These are phyloP conservation scores for Thermothelomyces thermophilus DNA, from an alignment of 2,329 filamentous ascomycete species.

Conservation along the genomic window DNA sequence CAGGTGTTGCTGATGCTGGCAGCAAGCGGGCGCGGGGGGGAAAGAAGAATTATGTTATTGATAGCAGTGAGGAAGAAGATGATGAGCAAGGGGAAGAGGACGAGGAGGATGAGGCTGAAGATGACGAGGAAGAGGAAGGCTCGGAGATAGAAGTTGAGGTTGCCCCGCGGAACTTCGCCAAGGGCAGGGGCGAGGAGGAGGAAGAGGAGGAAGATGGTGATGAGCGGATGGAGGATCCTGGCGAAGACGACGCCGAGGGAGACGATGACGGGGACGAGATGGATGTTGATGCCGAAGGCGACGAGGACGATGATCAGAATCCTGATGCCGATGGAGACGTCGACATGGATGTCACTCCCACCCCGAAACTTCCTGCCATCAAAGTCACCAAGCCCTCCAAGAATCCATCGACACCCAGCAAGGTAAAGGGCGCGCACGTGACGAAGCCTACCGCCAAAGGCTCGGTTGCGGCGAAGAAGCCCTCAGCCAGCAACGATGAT, in stretches of 20 bases:
- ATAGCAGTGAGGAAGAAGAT: conserved; percentile 40
- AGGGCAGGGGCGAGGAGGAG: conserved; percentile 35
- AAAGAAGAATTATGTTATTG: conserved; percentile 56
- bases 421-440: conserved; percentile 26
- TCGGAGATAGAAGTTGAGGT: conserved; percentile 29
- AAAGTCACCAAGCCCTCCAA: conserved; percentile 43
- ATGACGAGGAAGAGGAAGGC: conserved; percentile 36
- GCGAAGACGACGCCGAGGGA: conserved; percentile 25
- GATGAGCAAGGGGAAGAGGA: conserved; percentile 28
- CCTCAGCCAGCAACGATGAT: conserved; percentile 21
- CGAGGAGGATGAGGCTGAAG: conserved; percentile 34
- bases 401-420: conserved; percentile 30
- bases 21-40: conserved; percentile 45
- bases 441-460: conserved; percentile 12
- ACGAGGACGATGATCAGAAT: conserved; percentile 31
- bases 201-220: conserved; percentile 32
- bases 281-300: conserved; percentile 29
- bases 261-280: conserved; percentile 23
- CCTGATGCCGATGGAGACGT: conserved; percentile 46
- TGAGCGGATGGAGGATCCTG: conserved; percentile 16
- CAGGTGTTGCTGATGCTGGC: conserved; percentile 26
- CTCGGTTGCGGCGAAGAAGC: no score
- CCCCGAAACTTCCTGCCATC: conserved; percentile 38
- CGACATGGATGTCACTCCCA: conserved; percentile 36
- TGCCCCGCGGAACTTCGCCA: conserved; percentile 22